Percentiles rank a stretch among this genome's conserved stretches.
Conservation (phyloP, 1,284 basidiomycete genomes). For the Fomitopsis palustris region DNA sequence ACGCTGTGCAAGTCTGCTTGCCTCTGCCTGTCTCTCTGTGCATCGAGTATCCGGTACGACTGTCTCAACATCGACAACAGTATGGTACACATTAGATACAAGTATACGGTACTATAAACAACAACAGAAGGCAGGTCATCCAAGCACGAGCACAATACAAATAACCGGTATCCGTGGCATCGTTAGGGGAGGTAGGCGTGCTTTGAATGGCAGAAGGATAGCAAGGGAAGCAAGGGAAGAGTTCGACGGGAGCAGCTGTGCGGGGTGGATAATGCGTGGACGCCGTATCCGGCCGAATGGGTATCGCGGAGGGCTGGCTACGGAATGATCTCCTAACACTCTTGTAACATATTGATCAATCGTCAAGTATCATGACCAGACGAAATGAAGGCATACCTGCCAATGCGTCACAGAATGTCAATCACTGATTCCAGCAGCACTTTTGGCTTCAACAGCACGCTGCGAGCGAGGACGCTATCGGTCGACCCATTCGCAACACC, state of each 20-base stretch:
- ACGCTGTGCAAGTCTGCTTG: too few relatives aligned
- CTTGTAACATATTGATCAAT: too few relatives aligned
- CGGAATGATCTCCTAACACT: too few relatives aligned
- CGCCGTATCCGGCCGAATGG: too few relatives aligned
- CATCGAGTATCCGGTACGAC: background rate
- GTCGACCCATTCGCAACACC: conserved; percentile 3
- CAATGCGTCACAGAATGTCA: conserved; percentile 25
- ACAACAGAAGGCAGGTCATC: background rate
- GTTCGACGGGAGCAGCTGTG: too few relatives aligned
- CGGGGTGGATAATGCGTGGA: too few relatives aligned
- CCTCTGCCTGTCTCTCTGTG: too few relatives aligned
- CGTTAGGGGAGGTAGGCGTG: background rate
- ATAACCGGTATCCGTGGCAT: background rate
- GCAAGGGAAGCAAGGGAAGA: background rate
- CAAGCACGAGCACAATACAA: background rate
- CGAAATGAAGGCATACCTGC: background rate
- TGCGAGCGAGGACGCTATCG: conserved; percentile 21
- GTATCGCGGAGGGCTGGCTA: too few relatives aligned
- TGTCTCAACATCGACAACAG: background rate
- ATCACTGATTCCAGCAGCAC: conserved; percentile 33
- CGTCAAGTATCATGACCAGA: background rate
- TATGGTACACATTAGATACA: background rate
- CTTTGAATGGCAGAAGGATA: background rate
- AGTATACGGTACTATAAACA: background rate
- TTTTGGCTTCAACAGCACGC: conserved; percentile 33